phyloP scores from a whole-genome alignment of 2,329 filamentous ascomycete genomes.

The Colletotrichum cordylinicola region DNA sequence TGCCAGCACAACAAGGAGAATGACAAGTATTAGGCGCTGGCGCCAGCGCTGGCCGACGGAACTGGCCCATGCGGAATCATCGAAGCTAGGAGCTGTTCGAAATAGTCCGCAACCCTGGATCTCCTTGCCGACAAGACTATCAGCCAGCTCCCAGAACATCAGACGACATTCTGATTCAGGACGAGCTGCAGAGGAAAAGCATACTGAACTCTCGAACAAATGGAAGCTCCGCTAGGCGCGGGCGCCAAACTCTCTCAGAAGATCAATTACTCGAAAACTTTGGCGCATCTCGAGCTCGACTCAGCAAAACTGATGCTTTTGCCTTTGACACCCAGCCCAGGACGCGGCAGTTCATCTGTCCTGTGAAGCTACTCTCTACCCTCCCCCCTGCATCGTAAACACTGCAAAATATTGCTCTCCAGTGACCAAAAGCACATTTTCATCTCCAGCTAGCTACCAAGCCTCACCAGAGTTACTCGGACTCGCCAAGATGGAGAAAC shows the following conservation, averaged over 20 bases:
- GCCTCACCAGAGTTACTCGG: not conserved
- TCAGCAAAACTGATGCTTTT: no score
- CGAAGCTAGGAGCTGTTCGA: not conserved
- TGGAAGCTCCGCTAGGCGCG: not conserved
- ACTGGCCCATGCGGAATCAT: not conserved
- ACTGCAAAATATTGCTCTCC: not conserved
- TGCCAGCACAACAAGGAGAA: not conserved
- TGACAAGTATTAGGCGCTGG: not conserved
- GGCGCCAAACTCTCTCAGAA: not conserved
- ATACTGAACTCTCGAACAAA: not conserved
- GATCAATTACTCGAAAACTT: not conserved
- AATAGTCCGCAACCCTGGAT: not conserved
- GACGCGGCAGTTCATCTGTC: not conserved
- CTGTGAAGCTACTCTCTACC: not conserved
- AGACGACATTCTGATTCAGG: not conserved
- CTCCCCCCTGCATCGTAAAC: fast-evolving
- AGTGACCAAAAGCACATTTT: not conserved
- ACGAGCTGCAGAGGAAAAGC: not conserved
- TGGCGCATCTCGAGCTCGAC: not conserved
- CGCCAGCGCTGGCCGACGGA: not conserved
- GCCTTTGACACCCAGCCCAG: not conserved
- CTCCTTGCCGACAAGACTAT: not conserved
- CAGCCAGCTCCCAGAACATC: not conserved
- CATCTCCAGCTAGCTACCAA: not conserved
- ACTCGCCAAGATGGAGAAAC: not conserved